Conservation (phyloP, 2,329 filamentous ascomycete genomes). For the Domatiomyces catenatus region DNA sequence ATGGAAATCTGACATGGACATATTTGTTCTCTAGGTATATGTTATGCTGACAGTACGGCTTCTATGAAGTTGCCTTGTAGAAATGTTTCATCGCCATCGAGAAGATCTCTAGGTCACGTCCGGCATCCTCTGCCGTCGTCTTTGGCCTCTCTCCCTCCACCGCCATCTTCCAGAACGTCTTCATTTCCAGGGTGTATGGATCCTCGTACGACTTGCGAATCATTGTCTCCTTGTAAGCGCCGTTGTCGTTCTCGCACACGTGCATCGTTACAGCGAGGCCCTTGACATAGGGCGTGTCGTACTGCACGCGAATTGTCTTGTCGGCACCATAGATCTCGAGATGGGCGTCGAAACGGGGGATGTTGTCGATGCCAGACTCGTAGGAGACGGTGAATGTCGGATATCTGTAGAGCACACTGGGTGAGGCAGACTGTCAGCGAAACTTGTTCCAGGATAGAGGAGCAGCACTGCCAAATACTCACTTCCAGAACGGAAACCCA, state of each 20-base stretch:
- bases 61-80: no score
- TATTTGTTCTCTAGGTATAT: no score
- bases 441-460: neutral
- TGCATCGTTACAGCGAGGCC: conserved; percentile 39
- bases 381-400: conserved; percentile 38
- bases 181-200: conserved; percentile 30
- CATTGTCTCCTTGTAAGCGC: conserved; percentile 25
- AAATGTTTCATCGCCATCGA: conserved; percentile 27
- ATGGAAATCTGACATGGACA: no score
- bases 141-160: conserved; percentile 26
- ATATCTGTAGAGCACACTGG: conserved; percentile 23
- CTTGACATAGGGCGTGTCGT: conserved; percentile 45
- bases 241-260: conserved; percentile 30
- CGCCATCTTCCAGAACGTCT: conserved; percentile 26
- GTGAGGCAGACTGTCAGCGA: no score
- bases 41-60: no score
- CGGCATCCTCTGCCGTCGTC: conserved; percentile 29
- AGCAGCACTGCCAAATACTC: conserved; percentile 18
- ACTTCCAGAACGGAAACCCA: conserved; percentile 23
- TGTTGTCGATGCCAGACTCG: conserved; percentile 39
- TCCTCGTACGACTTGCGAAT: conserved; percentile 35
- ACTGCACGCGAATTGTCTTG: conserved; percentile 40
- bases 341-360: conserved; percentile 63
- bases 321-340: conserved; percentile 48
- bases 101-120: conserved; percentile 26